Evolutionary conservation across 106 monocot species (phyloP).

Genomic region (Posidonia australis): DNA sequence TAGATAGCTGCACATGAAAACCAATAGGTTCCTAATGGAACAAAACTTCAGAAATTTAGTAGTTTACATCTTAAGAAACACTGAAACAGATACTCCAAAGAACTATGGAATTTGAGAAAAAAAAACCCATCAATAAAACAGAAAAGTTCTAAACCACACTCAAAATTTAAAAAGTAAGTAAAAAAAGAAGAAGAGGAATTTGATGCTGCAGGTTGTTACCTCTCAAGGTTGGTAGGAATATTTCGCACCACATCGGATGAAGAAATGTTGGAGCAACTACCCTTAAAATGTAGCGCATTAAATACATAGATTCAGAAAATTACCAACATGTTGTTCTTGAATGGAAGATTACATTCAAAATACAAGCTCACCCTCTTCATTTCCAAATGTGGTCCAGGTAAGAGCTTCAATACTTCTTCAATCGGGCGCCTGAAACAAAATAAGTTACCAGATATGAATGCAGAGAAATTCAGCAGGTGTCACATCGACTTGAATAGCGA

Average conservation of each 20-base stretch:
- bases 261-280: slow-evolving; percentile 28
- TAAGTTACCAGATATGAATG: not conserved
- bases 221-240: slow-evolving; percentile 35
- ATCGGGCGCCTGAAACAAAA: slow-evolving; percentile 66
- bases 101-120: no score
- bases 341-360: not conserved
- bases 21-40: no score
- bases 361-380: slow-evolving; percentile 62
- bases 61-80: no score
- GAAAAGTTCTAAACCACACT: not conserved
- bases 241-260: slow-evolving; percentile 23
- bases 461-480: not conserved
- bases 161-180: not conserved
- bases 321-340: not conserved
- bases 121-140: not conserved
- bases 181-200: not conserved
- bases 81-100: no score
- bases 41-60: no score
- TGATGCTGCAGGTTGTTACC: slow-evolving; percentile 44
- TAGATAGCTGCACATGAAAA: no score
- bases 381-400: slow-evolving; percentile 90
- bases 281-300: slow-evolving; percentile 24
- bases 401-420: slow-evolving; percentile 78
- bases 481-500: not conserved
- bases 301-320: not conserved